Base-by-base conservation (phyloP, 148 eudicot genomes). In the Drosera capensis region DNA sequence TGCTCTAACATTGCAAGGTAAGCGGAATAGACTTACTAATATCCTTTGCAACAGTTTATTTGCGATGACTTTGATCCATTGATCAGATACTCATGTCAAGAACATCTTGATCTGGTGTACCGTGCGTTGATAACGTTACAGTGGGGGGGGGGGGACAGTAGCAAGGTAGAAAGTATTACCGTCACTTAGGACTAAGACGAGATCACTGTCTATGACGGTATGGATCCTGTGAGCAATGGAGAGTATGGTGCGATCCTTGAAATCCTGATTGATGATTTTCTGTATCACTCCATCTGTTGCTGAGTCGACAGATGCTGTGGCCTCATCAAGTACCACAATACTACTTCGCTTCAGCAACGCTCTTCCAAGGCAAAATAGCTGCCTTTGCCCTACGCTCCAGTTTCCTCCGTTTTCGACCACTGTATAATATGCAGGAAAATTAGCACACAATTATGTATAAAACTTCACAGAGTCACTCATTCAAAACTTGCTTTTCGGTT, bases 381-480 rank as follows among this genome's bases (percentile, higher is more conserved):
- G 99, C 65, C 99, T 78, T 58, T 92, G 99, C 35, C 99, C 99
- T 25, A 82, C 79, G 39, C 99, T 92, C 99, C 99, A 92, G 55
- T 92, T 92, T 56, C 85, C 99, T 62, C 99, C 95, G 52, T 72
- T 79, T 59, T 92, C 99, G 20, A 74, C 94, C 71, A 92, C 99
- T 92, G 71, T 14, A 30, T 9, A 14, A 2, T n/a, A 46, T 9
- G 15, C 6, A 23, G 8, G 20, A 3, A 11, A 30, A 20, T 19
- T n/a, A 31, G 43, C 18, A 38, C 19, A 25, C 20, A n/a, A n/a
- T n/a, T n/a, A n/a, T n/a, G n/a, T n/a, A n/a, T n/a, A n/a, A n/a
- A n/a, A n/a, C n/a, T n/a, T n/a, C n/a, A n/a, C n/a, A n/a, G n/a
- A n/a, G n/a, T n/a, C n/a, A n/a, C n/a, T n/a, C n/a, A n/a, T n/a